Evolutionary conservation across 352 stramenopile genomes (phyloP), one percentile per base, ranked within the genome.

Genomic region (Phytophthora pluvialis): DNA sequence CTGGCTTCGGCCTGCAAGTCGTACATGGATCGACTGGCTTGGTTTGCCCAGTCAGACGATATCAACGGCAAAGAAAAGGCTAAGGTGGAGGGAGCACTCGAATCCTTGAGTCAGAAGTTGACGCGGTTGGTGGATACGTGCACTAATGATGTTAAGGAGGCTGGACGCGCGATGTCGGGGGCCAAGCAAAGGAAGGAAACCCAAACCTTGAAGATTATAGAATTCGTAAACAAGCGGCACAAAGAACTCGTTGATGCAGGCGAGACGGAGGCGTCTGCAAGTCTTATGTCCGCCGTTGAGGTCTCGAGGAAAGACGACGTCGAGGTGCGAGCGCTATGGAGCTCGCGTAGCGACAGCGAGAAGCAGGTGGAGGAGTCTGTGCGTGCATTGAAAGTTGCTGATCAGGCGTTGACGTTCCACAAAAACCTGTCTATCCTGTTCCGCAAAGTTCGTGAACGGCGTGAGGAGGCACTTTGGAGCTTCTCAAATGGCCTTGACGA

Each of bases 11-110:
- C 73, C 6, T 87, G 80, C 18, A 60, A 63, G 9, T 53, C 64
- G 4, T 83, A 80, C 26, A 69, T 90, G 46, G 63, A 70, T 40
- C 63, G 64, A 1, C 48, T 91, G 7, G 45, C 64, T 28, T 81
- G 78, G 56, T 75, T 84, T 16, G 21, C 43, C 28, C 8, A 64
- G 5, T 67, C 63, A 0, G 43, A 55, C 3, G 33, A 64, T 9
- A 35, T 42, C 7, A 73, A 60, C 4, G 35, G 45, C 33, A 54
- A 65, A 38, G 52, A 76, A 13, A 65, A 68, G 1, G 36, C 33
- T 5, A 43, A 65, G 0, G 64, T 78, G 5, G 64, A 68, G 4
- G 38, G 44, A 2, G n/a, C 63, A 10, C 49, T 90, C 0, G 42
- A 77, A 11, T 36, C 55, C 1, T 33, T 90, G 42, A 36, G 60